Base-by-base conservation (phyloP, 805 yeast genomes). In the Blastobotrys chiropterorum region DNA sequence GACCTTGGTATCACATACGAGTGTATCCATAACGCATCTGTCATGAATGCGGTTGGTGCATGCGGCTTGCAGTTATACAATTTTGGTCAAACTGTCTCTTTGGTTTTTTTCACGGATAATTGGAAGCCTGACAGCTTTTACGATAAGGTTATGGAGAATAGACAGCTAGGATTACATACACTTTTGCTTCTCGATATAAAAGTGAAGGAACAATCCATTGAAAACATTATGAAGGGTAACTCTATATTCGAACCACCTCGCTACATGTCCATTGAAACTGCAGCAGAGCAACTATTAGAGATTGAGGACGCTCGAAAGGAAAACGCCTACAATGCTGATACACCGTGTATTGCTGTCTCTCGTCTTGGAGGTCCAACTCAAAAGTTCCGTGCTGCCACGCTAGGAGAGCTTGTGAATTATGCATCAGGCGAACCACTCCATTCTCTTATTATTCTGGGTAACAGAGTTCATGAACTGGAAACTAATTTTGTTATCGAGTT, bases 71-170 rank as follows among this genome's bases (percentile, higher is more conserved):
- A 92, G 69, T 75, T 92, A 53, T 92, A 92, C 70, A 90, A 85
- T 61, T 92, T 90, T 70, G 99, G 99, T 7, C 98, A 94, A 72
- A 90, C 98, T 8, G 92, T 92, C n/a, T 89, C 97, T 1, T 74
- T 94, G 67, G 98, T 94, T 2, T 94, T 94, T 67, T 92, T 94
- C 76, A 90, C 96, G 22, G 98, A 92, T 17, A 72, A 74, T 53
- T 92, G 99, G 98, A 85, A 88, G 68, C 99, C 99, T 1, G 98
- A 92, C 67, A 85, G 95, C 41, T 92, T 95, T 74, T 94, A 92
- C 68, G 79, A 83, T 63, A 90, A 92, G 71, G 73, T 92, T 51
- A 71, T 82, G 82, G 98, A 92, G 69, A 92, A 92, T 69, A 77
- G 98, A 62, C 81, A 76, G 64, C 81, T 92, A 48, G 99, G 99